phyloP scores from a whole-genome alignment of 352 stramenopile species.

The Pythium apleroticum region DNA sequence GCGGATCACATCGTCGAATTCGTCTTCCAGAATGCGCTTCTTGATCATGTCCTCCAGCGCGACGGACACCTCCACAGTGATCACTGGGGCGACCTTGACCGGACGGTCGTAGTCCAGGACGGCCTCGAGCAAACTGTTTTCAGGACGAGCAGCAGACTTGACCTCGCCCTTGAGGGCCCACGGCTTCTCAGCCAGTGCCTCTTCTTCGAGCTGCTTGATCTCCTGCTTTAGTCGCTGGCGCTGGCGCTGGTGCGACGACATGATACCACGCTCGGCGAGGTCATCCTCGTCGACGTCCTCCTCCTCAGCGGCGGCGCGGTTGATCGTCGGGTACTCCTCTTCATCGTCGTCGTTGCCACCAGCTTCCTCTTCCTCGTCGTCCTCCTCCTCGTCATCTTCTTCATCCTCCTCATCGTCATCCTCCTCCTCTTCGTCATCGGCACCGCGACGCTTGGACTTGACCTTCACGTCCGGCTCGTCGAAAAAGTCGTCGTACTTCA shows the following conservation, averaged over 20 bases:
- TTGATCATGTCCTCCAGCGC: slow-evolving; percentile 95
- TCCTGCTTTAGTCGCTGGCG: slow-evolving; percentile 69
- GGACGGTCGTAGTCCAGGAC: slow-evolving; percentile 93
- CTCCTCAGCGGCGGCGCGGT: slow-evolving; percentile 24
- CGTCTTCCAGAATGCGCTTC: slow-evolving; percentile 92
- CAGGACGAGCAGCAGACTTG: slow-evolving; percentile 76
- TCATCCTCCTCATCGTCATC: slow-evolving; percentile 46
- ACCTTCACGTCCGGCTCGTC: slow-evolving; percentile 23
- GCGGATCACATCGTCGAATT: slow-evolving; percentile 94
- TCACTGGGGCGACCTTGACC: slow-evolving; percentile 89
- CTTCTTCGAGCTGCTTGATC: slow-evolving; percentile 86
- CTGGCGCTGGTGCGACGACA: slow-evolving; percentile 77
- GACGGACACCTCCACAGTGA: slow-evolving; percentile 91
- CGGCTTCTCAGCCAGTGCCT: slow-evolving; percentile 91
- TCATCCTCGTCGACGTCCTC: slow-evolving; percentile 59
- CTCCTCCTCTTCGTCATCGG: slow-evolving; percentile 31
- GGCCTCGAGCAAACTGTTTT: slow-evolving; percentile 93
- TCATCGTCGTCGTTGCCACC: slow-evolving; percentile 29
- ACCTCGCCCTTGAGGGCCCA: slow-evolving; percentile 94
- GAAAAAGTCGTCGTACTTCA: slow-evolving; percentile 40
- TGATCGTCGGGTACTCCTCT: slow-evolving; percentile 58
- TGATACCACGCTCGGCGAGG: slow-evolving; percentile 72
- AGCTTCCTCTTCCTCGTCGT: slow-evolving; percentile 31
- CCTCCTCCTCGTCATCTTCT: slow-evolving; percentile 39
- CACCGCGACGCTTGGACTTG: slow-evolving; percentile 14